phyloP scores from a whole-genome alignment of 139 green algal genomes.

The Tetradesmus lagerheimii region DNA sequence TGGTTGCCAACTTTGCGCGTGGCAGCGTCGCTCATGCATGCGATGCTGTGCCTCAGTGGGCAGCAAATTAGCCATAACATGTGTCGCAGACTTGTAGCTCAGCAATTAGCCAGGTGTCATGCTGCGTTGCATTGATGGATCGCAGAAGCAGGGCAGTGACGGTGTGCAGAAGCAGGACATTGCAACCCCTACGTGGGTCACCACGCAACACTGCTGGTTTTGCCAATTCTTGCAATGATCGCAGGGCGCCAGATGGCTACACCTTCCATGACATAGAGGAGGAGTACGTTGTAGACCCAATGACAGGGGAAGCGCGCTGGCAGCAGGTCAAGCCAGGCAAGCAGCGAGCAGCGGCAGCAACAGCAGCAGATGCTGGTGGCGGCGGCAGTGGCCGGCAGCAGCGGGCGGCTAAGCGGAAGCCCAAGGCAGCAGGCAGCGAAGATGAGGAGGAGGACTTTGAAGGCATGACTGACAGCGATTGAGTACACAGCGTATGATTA shows the following conservation, averaged over 20 bases:
- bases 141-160: no score
- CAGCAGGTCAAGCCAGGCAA: conserved; percentile 34
- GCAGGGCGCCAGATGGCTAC: conserved; percentile 72
- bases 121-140: no score
- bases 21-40: no score
- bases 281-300: conserved; percentile 76
- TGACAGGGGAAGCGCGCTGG: conserved; percentile 45
- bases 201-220: background rate
- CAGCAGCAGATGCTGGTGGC: background rate
- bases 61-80: no score
- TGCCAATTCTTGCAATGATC: background rate
- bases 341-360: conserved; percentile 17
- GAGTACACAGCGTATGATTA: background rate
- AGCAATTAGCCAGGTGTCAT: no score
- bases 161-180: no score
- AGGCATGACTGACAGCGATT: conserved; percentile 41
- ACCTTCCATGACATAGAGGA: conserved; percentile 86
- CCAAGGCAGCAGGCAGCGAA: background rate
- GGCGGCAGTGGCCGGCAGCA: background rate
- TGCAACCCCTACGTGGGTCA: no score
- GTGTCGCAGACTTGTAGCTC: no score
- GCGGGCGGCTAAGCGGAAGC: conserved; percentile 1
- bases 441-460: conserved; percentile 19
- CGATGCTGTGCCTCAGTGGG: no score
- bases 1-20: no score